These are phyloP conservation scores for Blastomyces emzantsi DNA, from an alignment of 2,329 filamentous ascomycete species.

Conservation along the genomic window DNA sequence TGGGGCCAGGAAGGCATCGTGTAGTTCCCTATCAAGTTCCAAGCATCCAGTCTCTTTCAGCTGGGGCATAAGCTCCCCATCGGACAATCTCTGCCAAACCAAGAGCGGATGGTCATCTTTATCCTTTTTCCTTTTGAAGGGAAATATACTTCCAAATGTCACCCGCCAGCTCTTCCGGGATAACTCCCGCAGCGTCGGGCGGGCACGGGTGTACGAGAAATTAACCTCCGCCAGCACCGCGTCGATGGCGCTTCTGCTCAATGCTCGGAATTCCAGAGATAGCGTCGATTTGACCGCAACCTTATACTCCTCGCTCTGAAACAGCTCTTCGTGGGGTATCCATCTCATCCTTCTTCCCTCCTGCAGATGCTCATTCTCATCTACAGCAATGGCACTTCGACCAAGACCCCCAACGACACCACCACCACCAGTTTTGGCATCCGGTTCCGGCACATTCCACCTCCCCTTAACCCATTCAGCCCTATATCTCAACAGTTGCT, in stretches of 20 bases:
- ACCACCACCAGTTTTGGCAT: conserved; percentile 2
- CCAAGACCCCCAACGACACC: conserved; percentile 3
- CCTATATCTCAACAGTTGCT: conserved; percentile 40
- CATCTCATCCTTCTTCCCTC: conserved; percentile 11
- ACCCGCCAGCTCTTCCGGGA: conserved; percentile 39
- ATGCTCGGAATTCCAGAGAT: conserved; percentile 35
- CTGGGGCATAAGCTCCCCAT: conserved; percentile 25
- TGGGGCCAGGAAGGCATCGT: conserved; percentile 31
- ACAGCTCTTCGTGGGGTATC: conserved; percentile 35
- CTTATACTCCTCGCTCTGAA: conserved; percentile 38
- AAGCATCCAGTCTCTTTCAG: conserved; percentile 36
- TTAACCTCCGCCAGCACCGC: conserved; percentile 42
- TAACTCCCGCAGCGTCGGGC: conserved; percentile 36
- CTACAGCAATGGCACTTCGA: conserved; percentile 4
- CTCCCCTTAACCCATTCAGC: conserved; percentile 40
- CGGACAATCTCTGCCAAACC: conserved; percentile 28
- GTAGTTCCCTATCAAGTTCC: conserved; percentile 38
- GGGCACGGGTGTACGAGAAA: conserved; percentile 36
- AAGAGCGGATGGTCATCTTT: conserved; percentile 34
- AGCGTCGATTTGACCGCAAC: conserved; percentile 32
- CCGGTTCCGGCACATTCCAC: conserved; percentile 33
- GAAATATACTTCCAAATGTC: conserved; percentile 35
- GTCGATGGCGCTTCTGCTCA: conserved; percentile 39
- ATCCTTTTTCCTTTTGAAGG: conserved; percentile 35
- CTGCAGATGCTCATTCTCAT: conserved; percentile 15